Percentiles rank a stretch among this genome's conserved stretches.
Evolutionary conservation across 805 yeast species (phyloP).

Genomic region (Jamesozyma jinghongensis): DNA sequence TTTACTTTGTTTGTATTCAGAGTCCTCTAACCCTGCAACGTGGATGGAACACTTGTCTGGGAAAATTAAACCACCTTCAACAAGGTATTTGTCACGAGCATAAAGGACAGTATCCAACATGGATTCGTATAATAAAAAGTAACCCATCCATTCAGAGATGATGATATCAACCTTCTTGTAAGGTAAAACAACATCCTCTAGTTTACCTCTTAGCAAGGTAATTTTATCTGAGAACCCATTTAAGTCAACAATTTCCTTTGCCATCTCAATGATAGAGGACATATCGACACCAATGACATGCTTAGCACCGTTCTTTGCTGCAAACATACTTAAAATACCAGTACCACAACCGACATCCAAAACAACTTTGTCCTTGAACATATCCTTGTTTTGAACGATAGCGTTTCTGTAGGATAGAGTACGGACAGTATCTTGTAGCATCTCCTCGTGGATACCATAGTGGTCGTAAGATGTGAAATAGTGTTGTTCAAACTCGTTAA

Average conservation of each 20-base stretch:
- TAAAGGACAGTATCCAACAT: constrained; percentile 93
- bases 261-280: constrained; percentile 94
- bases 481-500: constrained; percentile 78
- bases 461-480: constrained; percentile 94
- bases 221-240: constrained; percentile 83
- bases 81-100: constrained; percentile 85
- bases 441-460: constrained; percentile 96
- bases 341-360: constrained; percentile 99
- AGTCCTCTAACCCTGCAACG: constrained; percentile 89
- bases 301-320: constrained; percentile 97
- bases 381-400: constrained; percentile 76
- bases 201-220: constrained; percentile 81
- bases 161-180: constrained; percentile 87
- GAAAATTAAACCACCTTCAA: constrained; percentile 75
- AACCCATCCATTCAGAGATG: constrained; percentile 99
- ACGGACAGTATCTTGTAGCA: constrained; percentile 92
- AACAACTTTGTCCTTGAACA: constrained; percentile 88
- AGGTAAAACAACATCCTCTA: constrained; percentile 87
- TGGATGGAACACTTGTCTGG: constrained; percentile 90
- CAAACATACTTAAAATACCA: constrained; percentile 95
- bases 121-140: constrained; percentile 88
- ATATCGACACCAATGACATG: constrained; percentile 96
- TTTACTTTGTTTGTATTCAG: constrained; percentile 83
- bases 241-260: constrained; percentile 72
- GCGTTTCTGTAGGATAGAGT: constrained; percentile 89